These are phyloP conservation scores for Chaetomium olivaceum DNA, from an alignment of 2,329 filamentous ascomycete genomes.

Conservation along the genomic window DNA sequence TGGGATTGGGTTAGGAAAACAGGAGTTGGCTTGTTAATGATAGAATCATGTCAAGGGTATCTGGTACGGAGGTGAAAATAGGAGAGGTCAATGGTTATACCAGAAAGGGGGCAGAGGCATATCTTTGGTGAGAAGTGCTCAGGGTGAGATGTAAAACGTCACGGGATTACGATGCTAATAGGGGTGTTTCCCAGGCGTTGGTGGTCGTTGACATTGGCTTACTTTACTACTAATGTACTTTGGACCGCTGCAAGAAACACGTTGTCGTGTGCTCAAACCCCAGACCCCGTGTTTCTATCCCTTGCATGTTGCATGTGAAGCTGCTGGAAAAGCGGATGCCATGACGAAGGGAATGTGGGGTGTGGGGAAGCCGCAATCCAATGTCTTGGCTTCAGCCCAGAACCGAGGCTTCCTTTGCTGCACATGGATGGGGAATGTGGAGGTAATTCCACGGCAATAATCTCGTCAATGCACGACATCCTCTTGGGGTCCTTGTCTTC, in stretches of 20 bases:
- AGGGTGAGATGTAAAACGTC: background rate
- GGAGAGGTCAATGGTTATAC: background rate
- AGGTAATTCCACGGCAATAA: slow-evolving; percentile 2
- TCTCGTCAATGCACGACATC: slow-evolving; percentile 6
- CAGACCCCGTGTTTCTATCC: too few species aligned
- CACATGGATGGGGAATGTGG: background rate
- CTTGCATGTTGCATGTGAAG: background rate
- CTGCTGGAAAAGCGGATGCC: background rate
- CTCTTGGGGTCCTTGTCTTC: background rate
- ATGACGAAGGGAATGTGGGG: slow-evolving; percentile 8
- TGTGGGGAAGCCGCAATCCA: slow-evolving; percentile 9
- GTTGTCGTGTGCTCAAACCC: background rate
- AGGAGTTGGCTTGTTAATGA: slow-evolving; percentile 10
- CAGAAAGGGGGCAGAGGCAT: slow-evolving; percentile 2
- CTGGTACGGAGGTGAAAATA: background rate
- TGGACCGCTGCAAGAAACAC: background rate
- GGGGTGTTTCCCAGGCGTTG: background rate
- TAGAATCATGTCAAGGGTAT: slow-evolving; percentile 12
- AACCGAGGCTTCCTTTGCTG: slow-evolving; percentile 16
- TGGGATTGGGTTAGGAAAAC: slow-evolving; percentile 9
- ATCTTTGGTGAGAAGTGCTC: background rate
- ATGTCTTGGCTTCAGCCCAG: slow-evolving; percentile 12
- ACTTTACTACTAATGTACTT: background rate
- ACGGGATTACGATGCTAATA: background rate
- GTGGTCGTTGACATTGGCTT: background rate